A percentile compares a stretch with the other conserved stretches of the same genome.
These are phyloP conservation scores for Bromus sterilis DNA, from an alignment of 176 grass and related monocot species.

Conservation along the genomic window DNA sequence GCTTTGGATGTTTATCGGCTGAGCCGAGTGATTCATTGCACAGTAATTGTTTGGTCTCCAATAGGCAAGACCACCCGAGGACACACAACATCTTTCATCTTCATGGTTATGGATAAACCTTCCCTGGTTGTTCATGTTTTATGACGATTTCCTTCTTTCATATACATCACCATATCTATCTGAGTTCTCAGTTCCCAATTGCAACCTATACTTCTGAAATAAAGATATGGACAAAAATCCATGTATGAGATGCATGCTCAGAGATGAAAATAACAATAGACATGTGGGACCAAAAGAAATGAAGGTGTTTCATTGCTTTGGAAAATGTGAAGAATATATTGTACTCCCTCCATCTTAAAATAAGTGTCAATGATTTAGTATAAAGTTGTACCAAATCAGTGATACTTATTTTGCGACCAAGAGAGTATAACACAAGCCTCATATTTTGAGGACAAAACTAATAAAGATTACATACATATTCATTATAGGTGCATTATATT, in stretches of 20 bases:
- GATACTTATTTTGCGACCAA: too few species aligned
- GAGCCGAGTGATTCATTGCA: background rate
- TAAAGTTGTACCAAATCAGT: too few species aligned
- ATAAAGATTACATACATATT: background rate
- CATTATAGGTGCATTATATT: background rate
- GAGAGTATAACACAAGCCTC: background rate
- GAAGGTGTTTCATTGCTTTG: background rate
- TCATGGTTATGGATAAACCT: constrained; percentile 14
- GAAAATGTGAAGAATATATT: too few species aligned
- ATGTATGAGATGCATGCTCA: background rate
- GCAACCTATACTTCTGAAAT: constrained; percentile 61
- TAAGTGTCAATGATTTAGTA: too few species aligned
- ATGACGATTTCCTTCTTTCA: background rate
- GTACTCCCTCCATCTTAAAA: too few species aligned
- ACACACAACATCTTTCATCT: background rate
- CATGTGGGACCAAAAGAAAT: background rate
- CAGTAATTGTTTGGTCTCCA: background rate
- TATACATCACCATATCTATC: background rate
- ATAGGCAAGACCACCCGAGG: background rate
- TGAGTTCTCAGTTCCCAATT: constrained; percentile 18
- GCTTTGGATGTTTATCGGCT: background rate
- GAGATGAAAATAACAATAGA: background rate
- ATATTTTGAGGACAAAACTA: background rate
- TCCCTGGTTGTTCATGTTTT: background rate
- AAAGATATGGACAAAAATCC: background rate